phyloP scores from a whole-genome alignment of 1,139 yeast species.

The Ogataea hybrid region DNA sequence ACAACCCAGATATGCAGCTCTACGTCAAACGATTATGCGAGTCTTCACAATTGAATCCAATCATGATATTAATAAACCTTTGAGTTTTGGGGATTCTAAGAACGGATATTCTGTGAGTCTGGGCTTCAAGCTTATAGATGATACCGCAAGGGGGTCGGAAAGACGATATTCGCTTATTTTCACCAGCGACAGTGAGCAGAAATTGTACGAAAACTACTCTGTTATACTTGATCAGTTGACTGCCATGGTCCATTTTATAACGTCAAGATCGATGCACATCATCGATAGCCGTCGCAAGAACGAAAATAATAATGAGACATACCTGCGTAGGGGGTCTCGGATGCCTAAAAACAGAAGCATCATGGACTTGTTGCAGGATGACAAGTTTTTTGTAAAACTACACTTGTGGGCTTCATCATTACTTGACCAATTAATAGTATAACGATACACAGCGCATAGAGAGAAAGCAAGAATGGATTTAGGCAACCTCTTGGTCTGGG shows the following conservation, averaged over 20 bases:
- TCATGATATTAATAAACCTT: conserved; percentile 62
- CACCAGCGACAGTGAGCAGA: conserved; percentile 55
- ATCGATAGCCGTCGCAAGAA: conserved; percentile 18
- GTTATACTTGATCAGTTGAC: conserved; percentile 49
- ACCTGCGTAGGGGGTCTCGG: conserved; percentile 48
- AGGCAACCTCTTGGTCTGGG: conserved; percentile 35
- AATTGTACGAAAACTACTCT: conserved; percentile 57
- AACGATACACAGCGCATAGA: conserved; percentile 1
- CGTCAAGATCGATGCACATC: conserved; percentile 39
- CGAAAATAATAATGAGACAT: conserved; percentile 49
- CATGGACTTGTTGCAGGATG: conserved; percentile 59
- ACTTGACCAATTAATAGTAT: conserved; percentile 25
- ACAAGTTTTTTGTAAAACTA: conserved; percentile 55
- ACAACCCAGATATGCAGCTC: conserved; percentile 49
- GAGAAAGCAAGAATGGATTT: neutral
- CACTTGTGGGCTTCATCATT: conserved; percentile 67
- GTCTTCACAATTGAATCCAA: conserved; percentile 72
- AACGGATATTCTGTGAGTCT: conserved; percentile 68
- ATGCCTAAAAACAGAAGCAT: conserved; percentile 54
- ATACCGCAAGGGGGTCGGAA: conserved; percentile 76
- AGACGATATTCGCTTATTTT: conserved; percentile 68
- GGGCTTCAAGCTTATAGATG: conserved; percentile 67
- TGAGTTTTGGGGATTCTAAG: conserved; percentile 66
- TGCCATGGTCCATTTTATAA: conserved; percentile 50
- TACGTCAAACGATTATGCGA: conserved; percentile 61